These are phyloP conservation scores for Neurospora sp. DNA, from an alignment of 495 filamentous ascomycete species.

Conservation along the genomic window DNA sequence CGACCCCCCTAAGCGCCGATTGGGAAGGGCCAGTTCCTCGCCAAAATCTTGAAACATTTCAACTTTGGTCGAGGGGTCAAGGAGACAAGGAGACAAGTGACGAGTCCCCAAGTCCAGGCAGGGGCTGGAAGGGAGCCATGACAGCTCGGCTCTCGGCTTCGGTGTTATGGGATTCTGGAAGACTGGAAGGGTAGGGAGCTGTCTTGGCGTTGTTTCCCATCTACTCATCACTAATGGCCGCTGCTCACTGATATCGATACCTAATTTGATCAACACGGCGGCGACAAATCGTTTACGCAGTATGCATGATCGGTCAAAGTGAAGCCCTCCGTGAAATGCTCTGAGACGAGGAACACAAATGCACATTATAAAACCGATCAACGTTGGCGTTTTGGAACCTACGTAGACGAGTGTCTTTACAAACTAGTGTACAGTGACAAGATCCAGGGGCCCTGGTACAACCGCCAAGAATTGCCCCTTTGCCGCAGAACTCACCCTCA, in stretches of 20 bases:
- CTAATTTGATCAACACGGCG: background rate
- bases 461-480: background rate
- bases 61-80: background rate
- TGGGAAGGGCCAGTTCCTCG: background rate
- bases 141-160: background rate
- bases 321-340: background rate
- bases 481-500: background rate
- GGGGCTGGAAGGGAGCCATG: background rate
- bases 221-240: background rate
- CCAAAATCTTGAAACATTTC: background rate
- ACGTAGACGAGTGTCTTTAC: background rate
- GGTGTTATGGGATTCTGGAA: background rate
- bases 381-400: background rate
- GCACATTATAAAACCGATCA: background rate
- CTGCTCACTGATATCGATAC: background rate
- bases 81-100: background rate
- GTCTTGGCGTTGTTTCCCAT: background rate
- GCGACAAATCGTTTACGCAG: background rate
- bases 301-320: background rate
- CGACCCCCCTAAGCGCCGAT: background rate
- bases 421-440: background rate
- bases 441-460: background rate
- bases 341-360: background rate
- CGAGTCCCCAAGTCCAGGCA: background rate
- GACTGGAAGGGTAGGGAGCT: background rate